Evolutionary conservation across 2,329 filamentous ascomycete genomes (phyloP), one percentile per base, ranked within the genome.

Genomic region (Gyromitra esculenta): DNA sequence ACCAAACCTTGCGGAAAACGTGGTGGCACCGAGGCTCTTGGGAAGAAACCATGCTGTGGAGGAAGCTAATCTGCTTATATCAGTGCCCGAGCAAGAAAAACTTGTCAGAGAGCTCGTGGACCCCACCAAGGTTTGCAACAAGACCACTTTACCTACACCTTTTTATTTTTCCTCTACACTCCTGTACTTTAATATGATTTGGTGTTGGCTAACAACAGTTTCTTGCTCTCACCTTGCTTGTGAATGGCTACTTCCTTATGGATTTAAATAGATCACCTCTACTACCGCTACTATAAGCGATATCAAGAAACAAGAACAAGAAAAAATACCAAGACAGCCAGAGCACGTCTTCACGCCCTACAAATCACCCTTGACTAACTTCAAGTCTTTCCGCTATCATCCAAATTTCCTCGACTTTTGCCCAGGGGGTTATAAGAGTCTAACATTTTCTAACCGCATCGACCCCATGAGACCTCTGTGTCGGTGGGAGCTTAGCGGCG

Each of bases 401-500:
- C 92, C 93, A 41, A 86, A 88, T 66, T 98, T 90, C 84, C 85
- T 87, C 79, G 84, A 91, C 64, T 86, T 89, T 73, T 90, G 97
- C 73, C 83, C 89, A 72, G 91, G 91, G 78, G 95, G 95, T 56
- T 91, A 94, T 82, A 91, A 91, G 82, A 98, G 96, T 79, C 87
- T 96, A 85, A 98, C 94, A 56, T 98, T 95, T 85, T 97, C 93
- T 85, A 92, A 97, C 84, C 91, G 90, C 80, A 97, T 99, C 84
- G 90, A 97, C 82, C 87, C 90, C 31, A 87, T 89, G 77, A 90
- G 88, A 80, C 88, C 89, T 77, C 82, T 98, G 63, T 99, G 96
- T 84, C 91, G 89, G 48, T 91, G 89, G 81, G 92, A 97, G 83
- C 85, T 92, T 78, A 86, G 87, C 62, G 90, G 90, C 67, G 89